These are phyloP conservation scores for Waltiozyma sp. DNA, from an alignment of 1,139 yeast species.

Conservation along the genomic window DNA sequence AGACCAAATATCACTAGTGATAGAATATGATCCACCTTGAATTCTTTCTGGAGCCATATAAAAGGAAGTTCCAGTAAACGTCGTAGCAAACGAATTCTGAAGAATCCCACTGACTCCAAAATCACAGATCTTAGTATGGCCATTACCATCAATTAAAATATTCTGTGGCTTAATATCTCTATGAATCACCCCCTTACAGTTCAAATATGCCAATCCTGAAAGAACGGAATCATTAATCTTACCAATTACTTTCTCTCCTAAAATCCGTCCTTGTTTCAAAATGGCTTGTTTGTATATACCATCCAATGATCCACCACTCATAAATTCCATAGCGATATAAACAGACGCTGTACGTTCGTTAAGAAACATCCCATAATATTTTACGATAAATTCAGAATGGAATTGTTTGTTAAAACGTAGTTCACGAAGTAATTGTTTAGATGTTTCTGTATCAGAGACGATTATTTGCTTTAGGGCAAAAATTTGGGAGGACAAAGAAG, in stretches of 20 bases:
- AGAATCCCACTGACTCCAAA: conserved; percentile 99
- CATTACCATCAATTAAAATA: conserved; percentile 59
- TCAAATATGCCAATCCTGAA: conserved; percentile 75
- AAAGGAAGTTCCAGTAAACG: conserved; percentile 93
- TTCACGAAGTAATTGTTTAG: conserved; percentile 78
- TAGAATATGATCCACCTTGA: conserved; percentile 89
- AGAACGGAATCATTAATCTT: conserved; percentile 80
- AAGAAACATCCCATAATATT: conserved; percentile 85
- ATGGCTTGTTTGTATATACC: conserved; percentile 69
- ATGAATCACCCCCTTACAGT: conserved; percentile 80
- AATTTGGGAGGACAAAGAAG: conserved; percentile 16
- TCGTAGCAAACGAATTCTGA: conserved; percentile 86
- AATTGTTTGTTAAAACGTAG: conserved; percentile 79
- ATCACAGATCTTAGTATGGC: conserved; percentile 88
- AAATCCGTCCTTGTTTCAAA: conserved; percentile 55
- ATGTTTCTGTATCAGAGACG: conserved; percentile 56
- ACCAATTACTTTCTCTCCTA: conserved; percentile 87
- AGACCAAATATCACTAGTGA: conserved; percentile 95
- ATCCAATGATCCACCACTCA: conserved; percentile 88
- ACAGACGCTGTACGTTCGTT: conserved; percentile 69
- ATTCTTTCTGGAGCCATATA: conserved; percentile 98
- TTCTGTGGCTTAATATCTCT: conserved; percentile 93
- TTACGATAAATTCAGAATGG: conserved; percentile 74
- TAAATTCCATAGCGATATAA: conserved; percentile 89
- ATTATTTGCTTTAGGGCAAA: conserved; percentile 78